Evolutionary conservation across 2,329 filamentous ascomycete species (phyloP), one percentile per base, ranked within the genome.

Genomic region (Penicillium polonicum): DNA sequence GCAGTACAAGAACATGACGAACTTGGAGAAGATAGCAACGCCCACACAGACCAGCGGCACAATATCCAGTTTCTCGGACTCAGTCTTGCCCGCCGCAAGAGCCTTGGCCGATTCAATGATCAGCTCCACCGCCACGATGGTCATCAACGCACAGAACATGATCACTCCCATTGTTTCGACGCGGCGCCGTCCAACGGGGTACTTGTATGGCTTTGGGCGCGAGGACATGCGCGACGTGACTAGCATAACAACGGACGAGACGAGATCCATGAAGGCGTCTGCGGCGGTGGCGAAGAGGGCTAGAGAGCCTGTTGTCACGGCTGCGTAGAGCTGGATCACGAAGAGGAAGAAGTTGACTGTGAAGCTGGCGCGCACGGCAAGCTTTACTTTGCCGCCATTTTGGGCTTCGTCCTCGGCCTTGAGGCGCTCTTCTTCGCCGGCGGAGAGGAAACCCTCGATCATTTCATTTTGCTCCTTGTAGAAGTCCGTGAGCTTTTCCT

Each of bases 181-280:
- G 8, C 56, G 56, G 7, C 56, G 56, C 3, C 56, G 56, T 50
- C 56, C 56, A 31, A 58, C 56, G 2, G 56, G 56, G 35, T 58
- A 58, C n/a, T 58, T 58, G 46, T 58, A 55, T 58, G 56, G 56
- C 17, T 58, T 58, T 36, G 56, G 56, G 7, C 56, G 56, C 6
- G 51, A 50, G 25, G 56, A 58, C 52, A 58, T 58, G 35, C 56
- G 56, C 5, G 56, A 55, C 2, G 52, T 58, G 15, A 58, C 41
- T 25, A 58, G 56, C 56, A 58, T 58, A 9, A 58, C 56, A n/a
- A 58, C 29, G 2, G 56, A 58, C 9, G 56, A 58, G 21, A 58
- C 52, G 46, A 58, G 56, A 19, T 58, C 56, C 56, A 58, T 58
- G 56, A 58, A 55, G n/a, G 56, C 52, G 17, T 58, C 56, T 25